Evolutionary conservation across 495 filamentous ascomycete species (phyloP).

Genomic region (Aspergillus baeticus): DNA sequence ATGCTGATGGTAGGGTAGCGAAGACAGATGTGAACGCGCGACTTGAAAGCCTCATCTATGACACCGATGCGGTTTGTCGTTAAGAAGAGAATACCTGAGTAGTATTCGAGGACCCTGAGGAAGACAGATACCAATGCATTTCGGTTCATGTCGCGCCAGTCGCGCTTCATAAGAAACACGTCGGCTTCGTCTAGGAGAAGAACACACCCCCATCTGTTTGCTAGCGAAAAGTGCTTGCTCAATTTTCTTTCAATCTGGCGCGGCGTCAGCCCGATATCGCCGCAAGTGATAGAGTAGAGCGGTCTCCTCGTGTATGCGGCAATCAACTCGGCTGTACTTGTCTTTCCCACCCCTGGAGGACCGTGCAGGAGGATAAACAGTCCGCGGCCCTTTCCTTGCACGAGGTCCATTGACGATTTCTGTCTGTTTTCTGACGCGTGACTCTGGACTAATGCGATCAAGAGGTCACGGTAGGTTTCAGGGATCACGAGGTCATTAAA

Average conservation of each 20-base stretch:
- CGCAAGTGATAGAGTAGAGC: conserved; percentile 19
- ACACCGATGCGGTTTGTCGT: conserved; percentile 22
- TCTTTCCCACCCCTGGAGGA: conserved; percentile 28
- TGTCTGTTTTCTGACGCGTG: too few species aligned
- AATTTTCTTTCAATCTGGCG: background rate
- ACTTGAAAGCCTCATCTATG: conserved; percentile 47
- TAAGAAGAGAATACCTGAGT: conserved; percentile 33
- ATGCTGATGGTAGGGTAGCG: conserved; percentile 1
- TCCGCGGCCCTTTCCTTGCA: background rate
- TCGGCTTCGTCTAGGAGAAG: conserved; percentile 66
- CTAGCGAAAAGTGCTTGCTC: background rate
- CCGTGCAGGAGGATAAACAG: conserved; percentile 14
- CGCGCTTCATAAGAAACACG: conserved; percentile 61
- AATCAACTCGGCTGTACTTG: conserved; percentile 27
- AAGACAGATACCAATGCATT: conserved; percentile 37
- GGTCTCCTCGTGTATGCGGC: conserved; percentile 21
- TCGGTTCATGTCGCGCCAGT: conserved; percentile 28
- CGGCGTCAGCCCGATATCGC: background rate
- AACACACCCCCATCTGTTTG: conserved; percentile 30
- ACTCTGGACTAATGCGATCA: too few species aligned
- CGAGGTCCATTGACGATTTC: background rate
- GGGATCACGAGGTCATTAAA: too few species aligned
- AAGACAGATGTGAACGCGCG: conserved; percentile 44
- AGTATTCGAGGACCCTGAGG: conserved; percentile 55
- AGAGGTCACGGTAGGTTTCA: too few species aligned